Base-by-base conservation (phyloP, 345 rosid species). In the Rhizophora apiculata region DNA sequence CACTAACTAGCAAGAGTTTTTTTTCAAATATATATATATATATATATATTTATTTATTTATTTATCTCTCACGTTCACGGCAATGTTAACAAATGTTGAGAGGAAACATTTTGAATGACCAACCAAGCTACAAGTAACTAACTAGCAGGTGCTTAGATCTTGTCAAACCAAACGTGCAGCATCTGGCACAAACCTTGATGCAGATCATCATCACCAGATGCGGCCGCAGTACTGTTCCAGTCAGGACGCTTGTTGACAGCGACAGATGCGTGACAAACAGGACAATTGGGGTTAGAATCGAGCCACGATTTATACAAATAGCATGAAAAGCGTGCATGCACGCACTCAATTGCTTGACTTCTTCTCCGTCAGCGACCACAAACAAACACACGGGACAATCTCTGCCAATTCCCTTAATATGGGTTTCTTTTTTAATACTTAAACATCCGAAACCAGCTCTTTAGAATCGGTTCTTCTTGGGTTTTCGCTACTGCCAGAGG, bases 321-420 rank as follows among this genome's bases (percentile, higher is more conserved):
- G 81, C 84, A 53, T 90, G 98, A 65, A 93, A 93, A 3, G 85
- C 77, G 81, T 90, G 97, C 63, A 82, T 85, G 71, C 98, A 93
- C 27, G 53, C 79, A 67, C 81, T 84, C 6, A 93, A 71, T 55
- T 69, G 81, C 74, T 68, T 85, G 55, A 90, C 76, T 3, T 84
- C 88, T 56, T 86, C 85, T 0, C 93, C 93, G 27, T 86, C 92
- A 34, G 71, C 34, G 49, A 86, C 82, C 22, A 64, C 82, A n/a
- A 84, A 83, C 46, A 87, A 69, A 65, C 98, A 93, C 69, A 90
- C 90, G 2, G 89, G 77, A 68, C 98, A 93, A 57, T 89, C 96
- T 24, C 65, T 80, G 10, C 92, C 96, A 31, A 86, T 72, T 55
- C 80, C 85, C 18, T 80, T 86, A 1, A 72, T 80, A 48, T 80